A percentile compares a stretch with the other conserved stretches of the same genome.
phyloP scores from a whole-genome alignment of 192 early-diverging fungal genomes.

The Cetraspora pellucida region DNA sequence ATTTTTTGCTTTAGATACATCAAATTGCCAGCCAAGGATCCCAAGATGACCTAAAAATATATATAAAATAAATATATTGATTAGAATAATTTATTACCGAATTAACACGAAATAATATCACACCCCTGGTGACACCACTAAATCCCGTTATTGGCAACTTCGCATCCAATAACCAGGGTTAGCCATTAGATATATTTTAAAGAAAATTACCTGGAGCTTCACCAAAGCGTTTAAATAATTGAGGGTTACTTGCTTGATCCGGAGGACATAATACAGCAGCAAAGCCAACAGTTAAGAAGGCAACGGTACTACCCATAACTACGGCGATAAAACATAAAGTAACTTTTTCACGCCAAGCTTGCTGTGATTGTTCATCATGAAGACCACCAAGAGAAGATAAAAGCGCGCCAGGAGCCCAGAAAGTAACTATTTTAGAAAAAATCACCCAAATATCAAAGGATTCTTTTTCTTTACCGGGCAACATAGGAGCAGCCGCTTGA shows the following conservation, averaged over 20 bases:
- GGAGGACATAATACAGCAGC: conserved; percentile 42
- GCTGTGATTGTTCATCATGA: conserved; percentile 57
- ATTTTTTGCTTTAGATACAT: background rate
- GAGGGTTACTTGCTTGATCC: conserved; percentile 33
- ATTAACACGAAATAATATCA: too few species aligned
- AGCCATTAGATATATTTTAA: too few species aligned
- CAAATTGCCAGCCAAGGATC: conserved; percentile 26
- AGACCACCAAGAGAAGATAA: conserved; percentile 58
- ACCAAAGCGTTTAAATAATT: conserved; percentile 43
- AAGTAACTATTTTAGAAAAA: conserved; percentile 61
- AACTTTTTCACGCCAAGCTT: conserved; percentile 73
- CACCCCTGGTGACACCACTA: too few species aligned
- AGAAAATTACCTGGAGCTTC: conserved; percentile 11
- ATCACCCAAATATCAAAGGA: conserved; percentile 57
- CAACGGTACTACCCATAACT: conserved; percentile 65
- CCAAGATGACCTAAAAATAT: conserved; percentile 10
- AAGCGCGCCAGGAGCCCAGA: conserved; percentile 60
- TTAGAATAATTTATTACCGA: too few species aligned
- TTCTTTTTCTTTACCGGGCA: conserved; percentile 54
- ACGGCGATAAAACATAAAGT: conserved; percentile 72
- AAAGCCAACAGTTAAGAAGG: conserved; percentile 74
- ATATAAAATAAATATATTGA: background rate
- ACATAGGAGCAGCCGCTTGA: conserved; percentile 68
- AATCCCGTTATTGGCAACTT: too few species aligned
- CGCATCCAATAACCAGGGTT: too few species aligned